Evolutionary conservation across 2,329 filamentous ascomycete species (phyloP).

Genomic region (Pseudofabraea citricarpa): DNA sequence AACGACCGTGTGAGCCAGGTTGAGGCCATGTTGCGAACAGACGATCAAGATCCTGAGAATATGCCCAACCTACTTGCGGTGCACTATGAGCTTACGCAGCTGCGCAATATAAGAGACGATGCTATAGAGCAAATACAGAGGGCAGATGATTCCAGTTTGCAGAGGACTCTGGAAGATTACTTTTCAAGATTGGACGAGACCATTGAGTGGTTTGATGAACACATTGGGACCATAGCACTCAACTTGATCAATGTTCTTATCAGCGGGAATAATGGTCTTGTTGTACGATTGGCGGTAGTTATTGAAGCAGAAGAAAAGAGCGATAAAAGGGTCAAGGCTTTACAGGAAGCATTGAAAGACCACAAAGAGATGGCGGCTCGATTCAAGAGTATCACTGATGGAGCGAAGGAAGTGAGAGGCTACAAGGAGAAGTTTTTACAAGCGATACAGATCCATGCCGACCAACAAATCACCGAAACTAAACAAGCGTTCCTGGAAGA

Average conservation of each 20-base stretch:
- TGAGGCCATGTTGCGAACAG: conserved; percentile 73
- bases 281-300: conserved; percentile 86
- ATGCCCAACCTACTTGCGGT: conserved; percentile 88
- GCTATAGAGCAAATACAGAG: conserved; percentile 93
- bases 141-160: conserved; percentile 66
- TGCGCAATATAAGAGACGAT: conserved; percentile 92
- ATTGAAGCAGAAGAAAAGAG: conserved; percentile 97
- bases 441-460: conserved; percentile 58
- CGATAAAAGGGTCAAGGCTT: conserved; percentile 81
- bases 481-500: conserved; percentile 75
- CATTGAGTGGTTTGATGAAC: conserved; percentile 93
- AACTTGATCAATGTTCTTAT: conserved; percentile 86
- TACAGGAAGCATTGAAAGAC: conserved; percentile 92
- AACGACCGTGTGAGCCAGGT: conserved; percentile 71
- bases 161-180: conserved; percentile 82
- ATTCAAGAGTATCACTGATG: conserved; percentile 93
- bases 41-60: conserved; percentile 80
- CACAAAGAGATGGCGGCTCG: conserved; percentile 90
- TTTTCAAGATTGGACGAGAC: conserved; percentile 82
- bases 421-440: conserved; percentile 95
- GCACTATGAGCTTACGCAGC: conserved; percentile 86
- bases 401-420: conserved; percentile 84
- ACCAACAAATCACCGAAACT: conserved; percentile 55
- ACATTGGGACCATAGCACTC: conserved; percentile 82
- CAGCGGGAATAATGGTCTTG: conserved; percentile 79